Conservation (phyloP, 2,329 filamentous ascomycete species). For the Alternaria triticina region DNA sequence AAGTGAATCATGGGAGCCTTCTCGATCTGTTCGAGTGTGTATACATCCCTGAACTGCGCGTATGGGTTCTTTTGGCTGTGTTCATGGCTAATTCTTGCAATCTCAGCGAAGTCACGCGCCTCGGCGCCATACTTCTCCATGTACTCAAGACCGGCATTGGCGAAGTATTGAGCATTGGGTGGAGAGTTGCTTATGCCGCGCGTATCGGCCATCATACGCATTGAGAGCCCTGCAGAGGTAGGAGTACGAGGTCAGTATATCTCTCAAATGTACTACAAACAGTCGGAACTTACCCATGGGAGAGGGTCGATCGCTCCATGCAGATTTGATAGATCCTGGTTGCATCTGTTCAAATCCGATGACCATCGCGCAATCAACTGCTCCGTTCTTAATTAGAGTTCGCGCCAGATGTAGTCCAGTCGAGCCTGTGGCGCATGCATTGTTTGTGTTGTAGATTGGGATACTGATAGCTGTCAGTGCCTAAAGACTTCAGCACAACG, state of each 20-base stretch:
- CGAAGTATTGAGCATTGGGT: slow-evolving; percentile 89
- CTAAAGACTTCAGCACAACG: neutral
- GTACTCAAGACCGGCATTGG: slow-evolving; percentile 90
- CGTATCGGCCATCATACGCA: slow-evolving; percentile 81
- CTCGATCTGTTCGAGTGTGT: slow-evolving; percentile 82
- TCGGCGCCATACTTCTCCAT: slow-evolving; percentile 92
- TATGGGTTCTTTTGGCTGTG: slow-evolving; percentile 92
- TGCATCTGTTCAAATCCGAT: slow-evolving; percentile 99
- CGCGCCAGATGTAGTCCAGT: slow-evolving; percentile 85
- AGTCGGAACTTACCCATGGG: slow-evolving; percentile 60
- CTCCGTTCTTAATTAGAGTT: slow-evolving; percentile 77
- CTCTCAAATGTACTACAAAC: too few relatives aligned
- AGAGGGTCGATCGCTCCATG: slow-evolving; percentile 82
- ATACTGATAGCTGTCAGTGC: slow-evolving; percentile 59
- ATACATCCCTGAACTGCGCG: slow-evolving; percentile 90
- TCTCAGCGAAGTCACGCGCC: slow-evolving; percentile 88
- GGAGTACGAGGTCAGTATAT: too few relatives aligned
- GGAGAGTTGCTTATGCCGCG: slow-evolving; percentile 80
- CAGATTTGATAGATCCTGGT: slow-evolving; percentile 78
- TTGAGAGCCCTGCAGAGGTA: slow-evolving; percentile 58
- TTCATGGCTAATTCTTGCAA: slow-evolving; percentile 86
- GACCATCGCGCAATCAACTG: slow-evolving; percentile 85
- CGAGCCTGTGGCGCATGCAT: slow-evolving; percentile 93
- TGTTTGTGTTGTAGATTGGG: slow-evolving; percentile 97
- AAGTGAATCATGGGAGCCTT: slow-evolving; percentile 77